Conservation (phyloP, 352 stramenopile species). For the Phytophthora megakarya region DNA sequence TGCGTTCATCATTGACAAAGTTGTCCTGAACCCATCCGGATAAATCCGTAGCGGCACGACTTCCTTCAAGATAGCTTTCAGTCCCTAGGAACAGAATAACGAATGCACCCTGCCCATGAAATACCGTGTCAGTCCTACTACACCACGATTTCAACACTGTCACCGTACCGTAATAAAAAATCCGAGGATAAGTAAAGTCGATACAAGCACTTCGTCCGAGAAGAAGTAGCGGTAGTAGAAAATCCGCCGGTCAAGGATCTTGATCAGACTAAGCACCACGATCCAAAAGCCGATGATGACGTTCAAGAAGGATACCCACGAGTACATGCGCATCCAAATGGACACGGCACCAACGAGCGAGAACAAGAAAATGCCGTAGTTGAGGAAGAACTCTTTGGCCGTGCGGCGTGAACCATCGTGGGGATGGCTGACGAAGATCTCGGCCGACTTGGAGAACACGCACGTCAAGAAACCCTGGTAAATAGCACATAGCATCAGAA, state of each 20-base stretch:
- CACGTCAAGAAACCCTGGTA: conserved; percentile 75
- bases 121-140: not conserved
- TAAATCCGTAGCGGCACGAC: conserved; percentile 68
- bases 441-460: conserved; percentile 76
- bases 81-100: conserved; percentile 84
- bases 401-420: conserved; percentile 63
- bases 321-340: conserved; percentile 88
- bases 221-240: conserved; percentile 92
- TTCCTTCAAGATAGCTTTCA: conserved; percentile 88
- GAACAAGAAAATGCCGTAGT: conserved; percentile 89
- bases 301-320: conserved; percentile 80
- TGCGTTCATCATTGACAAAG: conserved; percentile 89
- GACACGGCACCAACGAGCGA: conserved; percentile 81
- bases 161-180: conserved; percentile 80
- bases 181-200: conserved; percentile 72
- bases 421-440: conserved; percentile 81
- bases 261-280: conserved; percentile 67
- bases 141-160: not conserved
- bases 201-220: conserved; percentile 88
- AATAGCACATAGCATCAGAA: conserved; percentile 15
- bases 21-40: conserved; percentile 86
- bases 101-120: conserved; percentile 59
- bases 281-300: conserved; percentile 73
- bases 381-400: conserved; percentile 85
- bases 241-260: conserved; percentile 81